A percentile compares a stretch with the other conserved stretches of the same genome.
phyloP scores from a whole-genome alignment of 2,329 filamentous ascomycete species.

The Monilinia aucupariae region DNA sequence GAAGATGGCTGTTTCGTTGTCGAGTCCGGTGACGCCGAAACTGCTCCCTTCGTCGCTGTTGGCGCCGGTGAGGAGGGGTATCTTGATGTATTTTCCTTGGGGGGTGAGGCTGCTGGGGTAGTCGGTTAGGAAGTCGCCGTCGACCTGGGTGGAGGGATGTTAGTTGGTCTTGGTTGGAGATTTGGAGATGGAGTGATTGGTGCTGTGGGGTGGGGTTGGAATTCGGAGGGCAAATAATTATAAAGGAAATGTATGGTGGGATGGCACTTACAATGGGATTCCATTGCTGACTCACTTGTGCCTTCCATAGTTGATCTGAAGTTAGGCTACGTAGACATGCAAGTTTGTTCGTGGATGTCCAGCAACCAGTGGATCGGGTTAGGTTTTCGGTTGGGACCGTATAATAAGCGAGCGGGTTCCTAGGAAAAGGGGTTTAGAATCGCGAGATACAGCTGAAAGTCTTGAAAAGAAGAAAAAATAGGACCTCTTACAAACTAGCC shows the following conservation, averaged over 20 bases:
- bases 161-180: not conserved
- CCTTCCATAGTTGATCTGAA: conserved; percentile 21
- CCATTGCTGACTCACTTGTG: conserved; percentile 24
- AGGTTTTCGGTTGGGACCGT: conserved; percentile 36
- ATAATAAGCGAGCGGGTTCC: conserved; percentile 35
- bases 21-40: conserved; percentile 39
- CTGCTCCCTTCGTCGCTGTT: conserved; percentile 46
- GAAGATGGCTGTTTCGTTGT: conserved; percentile 43
- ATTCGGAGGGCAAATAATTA: not conserved
- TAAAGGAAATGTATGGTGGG: not conserved
- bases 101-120: conserved; percentile 44
- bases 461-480: too few species aligned
- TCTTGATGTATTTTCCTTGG: conserved; percentile 40
- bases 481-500: conserved; percentile 1
- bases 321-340: conserved; percentile 24
- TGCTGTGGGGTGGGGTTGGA: not conserved
- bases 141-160: conserved; percentile 24
- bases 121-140: conserved; percentile 44
- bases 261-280: conserved; percentile 19
- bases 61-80: conserved; percentile 44
- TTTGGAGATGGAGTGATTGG: not conserved
- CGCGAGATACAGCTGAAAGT: too few species aligned
- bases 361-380: conserved; percentile 32
- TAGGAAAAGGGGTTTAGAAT: not conserved
- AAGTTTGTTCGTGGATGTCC: conserved; percentile 23